These are phyloP conservation scores for Aspergillus pseudotamarii DNA, from an alignment of 2,329 filamentous ascomycete genomes.

Conservation along the genomic window DNA sequence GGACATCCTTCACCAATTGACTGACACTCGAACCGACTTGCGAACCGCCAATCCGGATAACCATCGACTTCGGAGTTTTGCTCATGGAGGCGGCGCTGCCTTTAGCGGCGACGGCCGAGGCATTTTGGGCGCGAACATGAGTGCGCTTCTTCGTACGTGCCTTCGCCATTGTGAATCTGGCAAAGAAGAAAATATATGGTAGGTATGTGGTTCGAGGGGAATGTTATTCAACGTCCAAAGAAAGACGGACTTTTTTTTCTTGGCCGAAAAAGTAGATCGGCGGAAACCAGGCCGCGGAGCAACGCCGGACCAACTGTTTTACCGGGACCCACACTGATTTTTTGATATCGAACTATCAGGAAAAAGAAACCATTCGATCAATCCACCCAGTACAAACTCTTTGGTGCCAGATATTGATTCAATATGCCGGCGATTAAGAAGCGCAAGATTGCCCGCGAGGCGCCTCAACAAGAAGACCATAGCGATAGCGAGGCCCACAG, in stretches of 20 bases:
- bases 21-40: constrained; percentile 90
- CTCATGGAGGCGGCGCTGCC: constrained; percentile 61
- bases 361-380: neutral
- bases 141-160: constrained; percentile 86
- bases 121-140: constrained; percentile 69
- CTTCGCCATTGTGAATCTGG: constrained; percentile 66
- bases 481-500: constrained; percentile 30
- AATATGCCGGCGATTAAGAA: constrained; percentile 45
- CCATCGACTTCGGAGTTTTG: constrained; percentile 90
- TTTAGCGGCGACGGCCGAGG: constrained; percentile 54
- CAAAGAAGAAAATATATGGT: constrained; percentile 1
- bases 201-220: neutral
- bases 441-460: constrained; percentile 39
- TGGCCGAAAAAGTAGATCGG: constrained; percentile 37
- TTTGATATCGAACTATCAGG: constrained; percentile 1
- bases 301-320: constrained; percentile 42
- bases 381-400: neutral
- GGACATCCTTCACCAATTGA: constrained; percentile 88
- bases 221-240: constrained; percentile 14
- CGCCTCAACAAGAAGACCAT: constrained; percentile 19
- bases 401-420: neutral
- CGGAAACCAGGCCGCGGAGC: constrained; percentile 28
- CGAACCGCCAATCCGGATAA: constrained; percentile 92
- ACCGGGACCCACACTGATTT: constrained; percentile 33
- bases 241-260: constrained; percentile 34